Evolutionary conservation across 140 eudicot genomes (phyloP), one percentile per base, ranked within the genome.

Genomic region (Bidens hawaiensis): DNA sequence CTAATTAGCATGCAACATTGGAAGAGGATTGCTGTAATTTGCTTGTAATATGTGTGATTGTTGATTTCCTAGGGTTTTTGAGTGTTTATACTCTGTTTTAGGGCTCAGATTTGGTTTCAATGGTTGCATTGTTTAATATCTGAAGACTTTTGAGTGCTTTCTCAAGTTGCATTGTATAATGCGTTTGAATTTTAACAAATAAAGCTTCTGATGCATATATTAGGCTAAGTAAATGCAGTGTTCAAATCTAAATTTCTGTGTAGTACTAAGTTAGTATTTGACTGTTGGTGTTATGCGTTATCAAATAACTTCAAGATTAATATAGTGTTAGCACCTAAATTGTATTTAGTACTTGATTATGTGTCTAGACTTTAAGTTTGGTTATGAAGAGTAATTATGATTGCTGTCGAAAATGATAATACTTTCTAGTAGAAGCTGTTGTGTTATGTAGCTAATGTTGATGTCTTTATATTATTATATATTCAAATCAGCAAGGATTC

Each of bases 141-240:
- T 55, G 65, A 16, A 1, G 42, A 10, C 17, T 53, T 36, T 5
- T 9, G 8, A 28, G 42, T 15, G 41, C 48, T 52, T 60, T 61
- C 1, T 1, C 14, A 61, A 53, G 77, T 18, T 42, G 60, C 52
- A 72, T 72, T 63, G 58, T 28, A 10, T 55, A 6, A 21, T 62
- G 2, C 50, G 4, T 18, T 6, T 31, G 60, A 72, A 31, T 18
- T 28, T 45, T 45, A 24, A 28, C 25, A 30, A 40, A 21, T 58
- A 21, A 31, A 56, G 74, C 50, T 69, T 14, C 36, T 58, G 67
- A 30, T 45, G 9, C 25, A 19, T n/a, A 13, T 30, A 14, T 24
- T 58, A 45, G 74, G 26, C 36, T 21, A 14, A 51, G 72, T 15
- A 43, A 7, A 45, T 16, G 9, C 57, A 60, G 11, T 4, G 34